Percentiles rank a stretch among this genome's conserved stretches.
Conservation (phyloP, 176 grass and related monocot species). For the maize (Zea mays) region Zm-B73-REFERENCE-NAM-5.0 NC_050096.1:50617501-50618000, state of each 20-base stretch:
- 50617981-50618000: not conserved
- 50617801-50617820: conserved; percentile 62
- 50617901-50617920: conserved; percentile 19
- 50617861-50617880: conserved; percentile 93
- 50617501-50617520: conserved; percentile 74
- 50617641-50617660: conserved; percentile 15
- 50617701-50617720: conserved; percentile 21
- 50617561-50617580: conserved; percentile 80
- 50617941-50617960: not conserved
- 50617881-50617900: conserved; percentile 43
- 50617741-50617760: conserved; percentile 88
- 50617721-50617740: conserved; percentile 76
- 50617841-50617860: conserved; percentile 45
- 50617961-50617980: conserved; percentile 1
- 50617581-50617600: conserved; percentile 99
- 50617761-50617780: conserved; percentile 69
- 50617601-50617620: conserved; percentile 13
- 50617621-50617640: conserved; percentile 22
- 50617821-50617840: conserved; percentile 73
- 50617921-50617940: not conserved
- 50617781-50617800: conserved; percentile 65
- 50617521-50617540: conserved; percentile 79
- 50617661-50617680: conserved; percentile 16
- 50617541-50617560: conserved; percentile 71
- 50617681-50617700: conserved; percentile 17